Percentiles rank a stretch among this genome's conserved stretches.
phyloP scores from a whole-genome alignment of 1,139 yeast species.

The Yamadazyma pseudoaaseri region DNA sequence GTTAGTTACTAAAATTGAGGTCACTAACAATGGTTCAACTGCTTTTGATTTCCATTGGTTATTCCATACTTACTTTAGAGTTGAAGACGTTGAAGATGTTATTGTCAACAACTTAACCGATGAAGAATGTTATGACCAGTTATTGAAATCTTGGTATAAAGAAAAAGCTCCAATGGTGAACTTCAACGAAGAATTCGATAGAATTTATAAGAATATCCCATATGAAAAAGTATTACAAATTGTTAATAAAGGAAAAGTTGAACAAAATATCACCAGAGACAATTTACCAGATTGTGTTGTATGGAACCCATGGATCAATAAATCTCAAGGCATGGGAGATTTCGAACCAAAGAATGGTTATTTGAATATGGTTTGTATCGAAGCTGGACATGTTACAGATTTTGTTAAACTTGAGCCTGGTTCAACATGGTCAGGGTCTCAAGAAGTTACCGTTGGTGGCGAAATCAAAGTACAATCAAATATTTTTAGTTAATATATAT shows the following conservation, averaged over 20 bases:
- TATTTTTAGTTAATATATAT: constrained; percentile 20
- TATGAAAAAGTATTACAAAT: constrained; percentile 58
- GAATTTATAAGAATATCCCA: constrained; percentile 69
- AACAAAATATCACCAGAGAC: constrained; percentile 61
- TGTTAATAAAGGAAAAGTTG: constrained; percentile 66
- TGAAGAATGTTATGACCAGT: constrained; percentile 70
- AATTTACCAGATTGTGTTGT: constrained; percentile 88
- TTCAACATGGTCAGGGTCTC: constrained; percentile 59
- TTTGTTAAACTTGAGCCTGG: constrained; percentile 66
- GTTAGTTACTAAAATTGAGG: constrained; percentile 69
- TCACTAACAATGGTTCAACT: constrained; percentile 63
- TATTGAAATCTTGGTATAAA: constrained; percentile 56
- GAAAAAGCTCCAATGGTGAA: constrained; percentile 74
- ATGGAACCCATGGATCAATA: constrained; percentile 96
- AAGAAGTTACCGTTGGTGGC: constrained; percentile 36
- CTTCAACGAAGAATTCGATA: constrained; percentile 78
- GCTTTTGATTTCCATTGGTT: constrained; percentile 88
- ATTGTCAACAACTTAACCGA: constrained; percentile 77
- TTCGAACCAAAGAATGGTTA: constrained; percentile 84
- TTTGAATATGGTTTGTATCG: constrained; percentile 87
- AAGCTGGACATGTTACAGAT: constrained; percentile 83
- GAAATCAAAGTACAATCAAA: constrained; percentile 46
- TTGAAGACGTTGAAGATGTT: constrained; percentile 75
- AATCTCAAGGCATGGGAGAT: constrained; percentile 78
- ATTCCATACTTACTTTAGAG: constrained; percentile 85